These are phyloP conservation scores for Penicillium cinerascens DNA, from an alignment of 495 filamentous ascomycete species.

Conservation along the genomic window DNA sequence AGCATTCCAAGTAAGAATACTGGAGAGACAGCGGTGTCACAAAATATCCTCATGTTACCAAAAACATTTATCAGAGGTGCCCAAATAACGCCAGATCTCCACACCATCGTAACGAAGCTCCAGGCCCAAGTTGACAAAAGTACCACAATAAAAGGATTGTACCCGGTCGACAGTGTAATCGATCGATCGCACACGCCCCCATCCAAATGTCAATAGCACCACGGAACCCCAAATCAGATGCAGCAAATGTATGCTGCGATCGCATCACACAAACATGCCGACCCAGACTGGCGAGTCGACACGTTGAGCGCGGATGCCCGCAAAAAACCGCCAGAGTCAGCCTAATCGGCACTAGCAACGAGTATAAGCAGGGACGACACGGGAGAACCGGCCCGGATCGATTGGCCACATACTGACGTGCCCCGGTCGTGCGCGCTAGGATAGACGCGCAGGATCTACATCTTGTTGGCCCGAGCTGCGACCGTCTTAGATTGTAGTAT, in stretches of 20 bases:
- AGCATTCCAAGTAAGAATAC: too few relatives aligned
- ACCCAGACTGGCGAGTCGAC: background rate
- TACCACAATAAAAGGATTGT: constrained; percentile 1
- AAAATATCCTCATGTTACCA: too few relatives aligned
- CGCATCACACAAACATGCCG: background rate
- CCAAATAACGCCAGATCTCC: too few relatives aligned
- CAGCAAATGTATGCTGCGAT: background rate
- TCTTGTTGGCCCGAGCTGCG: constrained; percentile 6
- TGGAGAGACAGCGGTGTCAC: too few relatives aligned
- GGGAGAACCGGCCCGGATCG: background rate
- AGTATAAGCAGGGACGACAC: background rate
- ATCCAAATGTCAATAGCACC: background rate
- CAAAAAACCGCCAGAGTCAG: too few relatives aligned
- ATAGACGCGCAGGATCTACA: constrained; percentile 10
- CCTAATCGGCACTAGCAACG: background rate
- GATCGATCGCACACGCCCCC: background rate
- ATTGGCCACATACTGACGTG: background rate
- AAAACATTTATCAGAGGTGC: too few relatives aligned
- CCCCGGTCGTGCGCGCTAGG: background rate
- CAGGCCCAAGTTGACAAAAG: background rate
- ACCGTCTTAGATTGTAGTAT: background rate
- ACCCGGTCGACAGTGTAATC: background rate
- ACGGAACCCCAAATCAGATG: background rate
- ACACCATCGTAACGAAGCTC: background rate
- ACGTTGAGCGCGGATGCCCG: too few relatives aligned